Conservation (phyloP, 139 green algal species). For the Zygnema circumcarinatum region DNA sequence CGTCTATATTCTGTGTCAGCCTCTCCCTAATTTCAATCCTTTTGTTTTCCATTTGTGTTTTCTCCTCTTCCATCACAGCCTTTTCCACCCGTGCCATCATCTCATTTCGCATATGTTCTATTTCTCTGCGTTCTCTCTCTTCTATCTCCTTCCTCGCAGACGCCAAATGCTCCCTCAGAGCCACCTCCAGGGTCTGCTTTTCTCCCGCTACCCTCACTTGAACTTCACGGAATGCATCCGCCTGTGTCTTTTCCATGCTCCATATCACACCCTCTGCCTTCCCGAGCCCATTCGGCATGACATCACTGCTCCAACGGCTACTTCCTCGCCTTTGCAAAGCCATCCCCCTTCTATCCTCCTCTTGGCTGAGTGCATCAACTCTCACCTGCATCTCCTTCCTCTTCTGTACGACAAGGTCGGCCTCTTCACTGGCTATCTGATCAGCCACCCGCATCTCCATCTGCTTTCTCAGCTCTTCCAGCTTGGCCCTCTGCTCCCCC, state of each 20-base stretch:
- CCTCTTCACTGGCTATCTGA: conserved; percentile 1
- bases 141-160: not conserved
- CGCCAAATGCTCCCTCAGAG: not conserved
- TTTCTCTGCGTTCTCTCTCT: not conserved
- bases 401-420: conserved; percentile 4
- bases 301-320: not conserved
- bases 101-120: not conserved
- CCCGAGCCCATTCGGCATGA: not conserved
- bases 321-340: not conserved
- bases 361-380: not conserved
- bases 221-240: not conserved
- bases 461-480: not conserved
- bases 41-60: not conserved
- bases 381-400: not conserved
- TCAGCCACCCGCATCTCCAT: conserved; percentile 4
- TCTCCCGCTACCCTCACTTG: not conserved
- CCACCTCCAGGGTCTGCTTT: not conserved
- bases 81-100: not conserved
- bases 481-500: not conserved
- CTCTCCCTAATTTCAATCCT: not conserved
- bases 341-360: not conserved
- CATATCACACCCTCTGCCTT: not conserved
- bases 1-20: not conserved
- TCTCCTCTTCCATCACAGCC: not conserved
- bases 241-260: not conserved